These are phyloP conservation scores for Geoglossum glabrum DNA, from an alignment of 495 filamentous ascomycete species.

Conservation along the genomic window DNA sequence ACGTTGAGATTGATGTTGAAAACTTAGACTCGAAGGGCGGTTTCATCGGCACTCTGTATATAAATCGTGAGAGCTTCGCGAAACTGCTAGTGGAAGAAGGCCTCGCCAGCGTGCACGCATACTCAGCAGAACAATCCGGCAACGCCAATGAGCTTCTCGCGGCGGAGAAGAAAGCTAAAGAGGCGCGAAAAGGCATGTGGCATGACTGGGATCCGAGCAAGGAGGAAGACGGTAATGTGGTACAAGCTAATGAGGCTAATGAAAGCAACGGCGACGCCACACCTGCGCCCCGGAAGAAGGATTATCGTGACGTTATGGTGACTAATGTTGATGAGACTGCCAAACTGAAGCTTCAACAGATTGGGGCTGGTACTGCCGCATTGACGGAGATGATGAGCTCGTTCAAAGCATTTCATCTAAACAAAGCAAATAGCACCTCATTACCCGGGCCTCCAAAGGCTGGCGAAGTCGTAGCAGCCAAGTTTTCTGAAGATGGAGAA, in stretches of 20 bases:
- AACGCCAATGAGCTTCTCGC: slow-evolving; percentile 72
- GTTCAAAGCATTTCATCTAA: slow-evolving; percentile 73
- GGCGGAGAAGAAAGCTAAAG: slow-evolving; percentile 75
- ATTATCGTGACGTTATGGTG: slow-evolving; percentile 84
- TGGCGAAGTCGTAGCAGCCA: slow-evolving; percentile 75
- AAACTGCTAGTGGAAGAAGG: slow-evolving; percentile 89
- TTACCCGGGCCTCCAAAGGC: slow-evolving; percentile 67
- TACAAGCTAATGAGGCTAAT: slow-evolving; percentile 21
- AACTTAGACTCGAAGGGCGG: slow-evolving; percentile 91
- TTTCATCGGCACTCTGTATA: slow-evolving; percentile 86
- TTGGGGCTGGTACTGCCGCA: slow-evolving; percentile 62
- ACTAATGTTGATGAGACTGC: slow-evolving; percentile 65
- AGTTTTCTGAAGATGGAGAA: slow-evolving; percentile 66
- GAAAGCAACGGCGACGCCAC: slow-evolving; percentile 27
- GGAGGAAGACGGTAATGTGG: slow-evolving; percentile 27
- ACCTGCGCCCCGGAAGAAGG: slow-evolving; percentile 39
- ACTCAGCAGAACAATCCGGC: slow-evolving; percentile 89
- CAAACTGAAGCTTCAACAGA: slow-evolving; percentile 69
- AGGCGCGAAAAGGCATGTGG: slow-evolving; percentile 73
- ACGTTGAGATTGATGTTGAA: slow-evolving; percentile 91
- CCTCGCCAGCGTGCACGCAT: slow-evolving; percentile 71
- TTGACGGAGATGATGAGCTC: slow-evolving; percentile 70
- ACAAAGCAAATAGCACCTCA: slow-evolving; percentile 44
- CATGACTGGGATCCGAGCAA: slow-evolving; percentile 79
- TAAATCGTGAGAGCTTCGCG: slow-evolving; percentile 92